Percentiles rank a stretch among this genome's conserved stretches.
These are phyloP conservation scores for Phytophthora palmivora DNA, from an alignment of 352 stramenopile species.

Conservation along the genomic window DNA sequence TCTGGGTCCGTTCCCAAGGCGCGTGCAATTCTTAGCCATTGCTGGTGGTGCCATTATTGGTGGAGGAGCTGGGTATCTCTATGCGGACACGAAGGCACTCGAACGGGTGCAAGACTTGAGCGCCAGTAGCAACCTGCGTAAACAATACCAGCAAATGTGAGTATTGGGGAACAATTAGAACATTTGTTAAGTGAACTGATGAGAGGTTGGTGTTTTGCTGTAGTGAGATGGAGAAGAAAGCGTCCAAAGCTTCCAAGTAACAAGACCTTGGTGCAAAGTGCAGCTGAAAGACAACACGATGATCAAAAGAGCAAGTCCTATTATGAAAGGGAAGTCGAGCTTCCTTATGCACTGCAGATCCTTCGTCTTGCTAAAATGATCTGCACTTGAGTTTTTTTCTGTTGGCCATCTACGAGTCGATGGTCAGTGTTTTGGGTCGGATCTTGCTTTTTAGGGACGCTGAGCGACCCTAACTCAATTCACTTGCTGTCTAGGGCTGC, in stretches of 20 bases:
- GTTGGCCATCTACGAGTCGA: slow-evolving; percentile 13
- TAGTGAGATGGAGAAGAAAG: slow-evolving; percentile 74
- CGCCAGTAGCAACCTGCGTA: slow-evolving; percentile 75
- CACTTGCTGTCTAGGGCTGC: slow-evolving; percentile 38
- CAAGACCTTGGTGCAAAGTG: neutral
- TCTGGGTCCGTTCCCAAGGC: slow-evolving; percentile 71
- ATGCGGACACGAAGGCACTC: slow-evolving; percentile 76
- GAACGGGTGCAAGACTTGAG: slow-evolving; percentile 80
- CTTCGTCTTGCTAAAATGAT: slow-evolving; percentile 20
- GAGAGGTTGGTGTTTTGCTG: neutral
- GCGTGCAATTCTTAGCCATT: slow-evolving; percentile 69
- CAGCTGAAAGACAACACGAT: slow-evolving; percentile 1
- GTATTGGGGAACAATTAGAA: slow-evolving; percentile 9
- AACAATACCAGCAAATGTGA: slow-evolving; percentile 85
- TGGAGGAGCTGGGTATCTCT: slow-evolving; percentile 65
- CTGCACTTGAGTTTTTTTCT: slow-evolving; percentile 32
- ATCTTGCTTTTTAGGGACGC: slow-evolving; percentile 23
- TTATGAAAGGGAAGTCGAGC: slow-evolving; percentile 39
- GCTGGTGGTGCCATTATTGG: slow-evolving; percentile 67
- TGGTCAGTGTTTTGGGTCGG: slow-evolving; percentile 12
- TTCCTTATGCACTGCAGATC: slow-evolving; percentile 38
- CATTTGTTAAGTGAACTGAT: neutral
- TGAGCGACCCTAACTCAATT: slow-evolving; percentile 1
- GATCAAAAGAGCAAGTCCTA: slow-evolving; percentile 37
- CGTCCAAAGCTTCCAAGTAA: slow-evolving; percentile 51